Base-by-base conservation (phyloP, 1,139 yeast species). In the Taphrina pruni region DNA sequence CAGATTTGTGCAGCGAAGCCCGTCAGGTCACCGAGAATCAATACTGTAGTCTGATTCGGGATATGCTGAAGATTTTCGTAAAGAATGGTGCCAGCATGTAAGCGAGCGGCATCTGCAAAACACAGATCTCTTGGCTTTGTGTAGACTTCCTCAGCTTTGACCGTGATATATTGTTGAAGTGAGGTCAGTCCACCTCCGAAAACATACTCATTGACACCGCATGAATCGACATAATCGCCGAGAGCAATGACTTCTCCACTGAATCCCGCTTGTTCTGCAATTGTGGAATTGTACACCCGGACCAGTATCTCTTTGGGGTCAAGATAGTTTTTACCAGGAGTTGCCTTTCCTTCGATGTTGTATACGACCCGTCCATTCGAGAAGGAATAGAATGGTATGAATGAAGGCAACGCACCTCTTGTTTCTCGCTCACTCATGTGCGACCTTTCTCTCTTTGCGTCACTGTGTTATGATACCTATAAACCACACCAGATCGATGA, bases 1-100 rank as follows among this genome's bases (percentile, higher is more conserved):
- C 61, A 56, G 2, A 64, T 64, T 46, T 64, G 67, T n/a, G 52
- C 55, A n/a, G 67, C 67, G 38, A 64, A 64, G 21, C 67, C 67
- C 11, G 67, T 64, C 67, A 55, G 43, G 21, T 64, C 67, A 7
- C 67, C 67, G 0, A 64, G 46, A 7, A 64, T 38, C 17, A 54
- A 46, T 11, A 64, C 67, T 12, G 61, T 56, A 9, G 41, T 21
- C 8, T 48, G 55, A 12, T n/a, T 36, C 21, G 56, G 61, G 4
- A 64, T 35, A 21, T 41, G 41, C 45, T 55, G 55, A 9, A 64
- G 55, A 3, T 55, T 12, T 8, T 56, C 61, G 35, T 64, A 55
- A 11, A 64, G 21, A 17, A 50, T 26, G 12, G 61, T 46, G 36
- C 61, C 67, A 6, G 67, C 67, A 46, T 64, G 54, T n/a, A 64